A percentile compares a stretch with the other conserved stretches of the same genome.
Evolutionary conservation across 2,329 filamentous ascomycete species (phyloP).

Genomic region (Exophiala calicioides): DNA sequence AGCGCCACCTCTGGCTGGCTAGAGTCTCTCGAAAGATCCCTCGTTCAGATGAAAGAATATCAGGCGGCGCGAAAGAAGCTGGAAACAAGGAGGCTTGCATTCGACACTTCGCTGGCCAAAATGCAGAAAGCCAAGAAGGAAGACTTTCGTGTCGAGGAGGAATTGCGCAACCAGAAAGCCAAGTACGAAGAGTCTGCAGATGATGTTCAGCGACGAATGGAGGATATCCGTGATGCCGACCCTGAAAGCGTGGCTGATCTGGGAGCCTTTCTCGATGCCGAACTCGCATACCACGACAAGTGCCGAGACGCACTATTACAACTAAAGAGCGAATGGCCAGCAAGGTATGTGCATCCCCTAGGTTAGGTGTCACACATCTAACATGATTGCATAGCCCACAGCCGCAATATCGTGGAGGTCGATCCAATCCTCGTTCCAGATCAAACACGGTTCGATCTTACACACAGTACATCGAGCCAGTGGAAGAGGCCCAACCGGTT

Average conservation of each 20-base stretch:
- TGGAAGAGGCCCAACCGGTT: conserved; percentile 59
- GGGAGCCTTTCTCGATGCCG: conserved; percentile 78
- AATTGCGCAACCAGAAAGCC: conserved; percentile 83
- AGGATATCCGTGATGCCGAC: conserved; percentile 93
- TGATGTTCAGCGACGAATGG: conserved; percentile 88
- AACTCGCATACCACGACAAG: conserved; percentile 87
- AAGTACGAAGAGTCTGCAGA: conserved; percentile 97
- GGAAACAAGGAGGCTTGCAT: conserved; percentile 82
- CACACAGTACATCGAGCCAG: conserved; percentile 58
- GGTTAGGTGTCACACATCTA: conserved; percentile 23
- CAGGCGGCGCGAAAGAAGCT: conserved; percentile 93
- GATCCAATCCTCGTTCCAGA: conserved; percentile 55
- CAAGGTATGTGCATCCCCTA: conserved; percentile 50
- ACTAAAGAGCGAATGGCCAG: conserved; percentile 69
- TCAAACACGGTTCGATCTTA: conserved; percentile 67
- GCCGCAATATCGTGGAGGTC: conserved; percentile 33
- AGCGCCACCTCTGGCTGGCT: conserved; percentile 82
- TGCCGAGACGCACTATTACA: conserved; percentile 79
- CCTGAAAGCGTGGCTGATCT: conserved; percentile 78
- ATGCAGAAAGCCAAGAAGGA: conserved; percentile 93
- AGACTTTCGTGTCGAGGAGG: conserved; percentile 90
- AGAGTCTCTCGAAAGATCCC: conserved; percentile 83
- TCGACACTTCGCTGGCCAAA: conserved; percentile 85
- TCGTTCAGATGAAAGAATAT: conserved; percentile 97
- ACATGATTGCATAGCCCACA: conserved; percentile 10